A percentile compares a stretch with the other conserved stretches of the same genome.
Conservation (phyloP, 208 protist species). For the Leishmania amazonensis region DNA sequence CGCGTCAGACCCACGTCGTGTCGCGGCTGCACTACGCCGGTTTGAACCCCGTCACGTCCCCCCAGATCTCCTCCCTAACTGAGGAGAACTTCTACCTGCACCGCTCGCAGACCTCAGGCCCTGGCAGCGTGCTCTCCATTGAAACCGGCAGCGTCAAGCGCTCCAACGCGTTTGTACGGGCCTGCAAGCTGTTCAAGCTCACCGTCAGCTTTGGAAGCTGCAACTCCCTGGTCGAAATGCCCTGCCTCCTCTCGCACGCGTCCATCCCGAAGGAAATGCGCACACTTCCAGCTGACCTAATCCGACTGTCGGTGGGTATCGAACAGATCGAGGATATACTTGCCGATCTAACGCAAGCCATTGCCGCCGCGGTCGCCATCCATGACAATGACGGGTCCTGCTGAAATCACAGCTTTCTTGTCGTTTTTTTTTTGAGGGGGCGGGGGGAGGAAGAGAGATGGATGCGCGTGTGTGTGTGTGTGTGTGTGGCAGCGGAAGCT, state of each 20-base stretch:
- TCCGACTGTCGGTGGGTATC: conserved; percentile 94
- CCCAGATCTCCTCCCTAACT: conserved; percentile 57
- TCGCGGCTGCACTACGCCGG: conserved; percentile 91
- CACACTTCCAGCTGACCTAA: conserved; percentile 83
- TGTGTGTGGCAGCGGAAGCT: neutral
- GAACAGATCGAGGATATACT: conserved; percentile 94
- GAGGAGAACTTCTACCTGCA: conserved; percentile 81
- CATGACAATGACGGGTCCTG: conserved; percentile 20
- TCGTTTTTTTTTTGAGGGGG: neutral
- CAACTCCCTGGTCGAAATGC: conserved; percentile 93
- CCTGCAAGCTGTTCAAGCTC: conserved; percentile 89
- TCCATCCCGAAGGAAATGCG: conserved; percentile 92
- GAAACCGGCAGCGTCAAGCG: conserved; percentile 65
- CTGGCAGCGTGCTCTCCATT: conserved; percentile 73
- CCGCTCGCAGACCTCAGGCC: conserved; percentile 57
- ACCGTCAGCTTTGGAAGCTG: conserved; percentile 95
- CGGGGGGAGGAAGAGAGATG: neutral
- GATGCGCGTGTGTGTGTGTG: neutral
- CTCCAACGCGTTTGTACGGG: conserved; percentile 80
- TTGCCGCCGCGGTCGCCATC: conserved; percentile 53
- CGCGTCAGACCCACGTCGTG: conserved; percentile 69
- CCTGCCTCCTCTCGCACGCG: conserved; percentile 95
- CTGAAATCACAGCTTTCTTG: conserved; percentile 1
- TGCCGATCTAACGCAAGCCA: conserved; percentile 79
- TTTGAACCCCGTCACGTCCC: conserved; percentile 79